Evolutionary conservation across 495 filamentous ascomycete genomes (phyloP).

Genomic region (Penicillium chermesinum): DNA sequence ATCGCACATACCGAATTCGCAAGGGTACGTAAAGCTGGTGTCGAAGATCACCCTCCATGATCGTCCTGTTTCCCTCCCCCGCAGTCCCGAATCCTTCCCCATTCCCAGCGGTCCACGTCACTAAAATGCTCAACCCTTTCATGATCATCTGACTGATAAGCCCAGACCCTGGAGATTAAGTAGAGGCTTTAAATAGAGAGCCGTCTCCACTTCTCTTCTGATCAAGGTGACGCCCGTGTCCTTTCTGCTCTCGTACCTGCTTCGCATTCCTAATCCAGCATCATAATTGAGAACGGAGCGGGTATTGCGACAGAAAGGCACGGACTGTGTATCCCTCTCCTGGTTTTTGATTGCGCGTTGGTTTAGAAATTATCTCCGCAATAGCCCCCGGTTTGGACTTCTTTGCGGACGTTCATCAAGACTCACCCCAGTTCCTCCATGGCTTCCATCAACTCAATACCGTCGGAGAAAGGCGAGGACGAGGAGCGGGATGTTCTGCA

Average conservation of each 20-base stretch:
- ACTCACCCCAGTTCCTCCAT: slow-evolving; percentile 20
- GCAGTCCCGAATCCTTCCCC: neutral
- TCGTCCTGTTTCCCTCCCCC: slow-evolving; percentile 11
- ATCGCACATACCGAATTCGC: slow-evolving; percentile 12
- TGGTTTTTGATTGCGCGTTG: slow-evolving; percentile 3
- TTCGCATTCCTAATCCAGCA: slow-evolving; percentile 17
- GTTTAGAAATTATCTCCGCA: neutral
- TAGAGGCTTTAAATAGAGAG: too few species aligned
- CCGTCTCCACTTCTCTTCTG: neutral
- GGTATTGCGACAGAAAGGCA: slow-evolving; percentile 12
- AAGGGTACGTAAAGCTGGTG: slow-evolving; percentile 19
- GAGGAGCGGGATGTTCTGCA: slow-evolving; percentile 32
- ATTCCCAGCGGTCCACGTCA: slow-evolving; percentile 33
- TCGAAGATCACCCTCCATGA: slow-evolving; percentile 27
- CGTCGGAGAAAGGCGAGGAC: slow-evolving; percentile 28
- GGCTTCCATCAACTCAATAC: slow-evolving; percentile 26
- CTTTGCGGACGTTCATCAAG: neutral
- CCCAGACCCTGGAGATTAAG: neutral
- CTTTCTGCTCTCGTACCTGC: slow-evolving; percentile 11
- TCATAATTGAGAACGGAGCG: slow-evolving; percentile 15
- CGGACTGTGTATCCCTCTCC: slow-evolving; percentile 1
- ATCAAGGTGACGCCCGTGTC: slow-evolving; percentile 2
- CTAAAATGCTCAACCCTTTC: slow-evolving; percentile 15
- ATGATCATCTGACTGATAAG: slow-evolving; percentile 17
- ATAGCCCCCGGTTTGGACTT: too few species aligned